These are phyloP conservation scores for Cucumis sativus DNA, from an alignment of 306 rosid genomes.

Conservation along the genomic window DNA sequence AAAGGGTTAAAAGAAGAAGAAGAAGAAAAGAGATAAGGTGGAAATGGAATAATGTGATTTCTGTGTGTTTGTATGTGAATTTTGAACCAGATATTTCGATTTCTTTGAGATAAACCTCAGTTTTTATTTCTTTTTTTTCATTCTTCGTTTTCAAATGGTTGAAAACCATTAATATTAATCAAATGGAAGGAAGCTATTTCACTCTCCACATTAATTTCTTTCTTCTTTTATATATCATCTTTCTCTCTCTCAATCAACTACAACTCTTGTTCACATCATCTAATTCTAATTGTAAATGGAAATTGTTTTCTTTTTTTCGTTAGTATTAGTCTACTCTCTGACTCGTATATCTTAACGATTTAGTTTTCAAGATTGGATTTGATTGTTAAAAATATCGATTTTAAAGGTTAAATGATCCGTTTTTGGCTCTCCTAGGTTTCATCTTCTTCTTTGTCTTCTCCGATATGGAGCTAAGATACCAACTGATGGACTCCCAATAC, in stretches of 20 bases:
- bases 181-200: background rate
- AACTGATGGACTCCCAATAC: no score
- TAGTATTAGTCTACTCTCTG: no score
- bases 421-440: no score
- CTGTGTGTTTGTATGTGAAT: conserved; percentile 5
- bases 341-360: no score
- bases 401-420: no score
- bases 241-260: background rate
- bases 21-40: conserved; percentile 29
- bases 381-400: no score
- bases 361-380: no score
- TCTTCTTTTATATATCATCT: background rate
- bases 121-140: background rate
- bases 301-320: no score
- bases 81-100: conserved; percentile 28
- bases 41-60: conserved; percentile 15
- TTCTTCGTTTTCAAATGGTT: background rate
- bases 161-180: background rate
- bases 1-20: background rate
- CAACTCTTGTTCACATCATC: no score
- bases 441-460: no score
- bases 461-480: no score
- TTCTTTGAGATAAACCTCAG: conserved; percentile 14
- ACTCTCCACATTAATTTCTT: background rate
- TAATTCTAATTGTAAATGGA: no score